phyloP scores from a whole-genome alignment of 495 filamentous ascomycete species.

The Penicillium flavigenum region DNA sequence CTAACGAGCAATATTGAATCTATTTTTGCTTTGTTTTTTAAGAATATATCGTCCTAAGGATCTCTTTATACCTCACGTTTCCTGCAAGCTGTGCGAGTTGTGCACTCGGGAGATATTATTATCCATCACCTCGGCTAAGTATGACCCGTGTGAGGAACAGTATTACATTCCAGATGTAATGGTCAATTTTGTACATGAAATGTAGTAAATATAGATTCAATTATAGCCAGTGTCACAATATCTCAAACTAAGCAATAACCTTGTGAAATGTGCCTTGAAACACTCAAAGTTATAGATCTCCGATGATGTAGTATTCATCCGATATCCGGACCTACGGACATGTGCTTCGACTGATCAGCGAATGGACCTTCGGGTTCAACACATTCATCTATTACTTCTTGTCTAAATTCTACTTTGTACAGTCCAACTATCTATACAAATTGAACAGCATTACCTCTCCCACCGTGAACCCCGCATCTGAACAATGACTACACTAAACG shows the following conservation, averaged over 20 bases:
- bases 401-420: not conserved
- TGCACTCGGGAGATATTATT: not conserved
- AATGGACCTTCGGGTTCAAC: not conserved
- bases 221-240: not conserved
- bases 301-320: conserved; percentile 22
- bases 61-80: not conserved
- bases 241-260: not conserved
- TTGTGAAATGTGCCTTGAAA: not conserved
- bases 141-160: not conserved
- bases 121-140: conserved; percentile 1
- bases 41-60: not conserved
- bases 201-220: not conserved
- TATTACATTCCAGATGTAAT: not conserved
- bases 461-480: not conserved
- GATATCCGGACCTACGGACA: conserved; percentile 29
- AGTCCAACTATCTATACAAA: not conserved
- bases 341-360: conserved; percentile 18
- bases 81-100: not conserved
- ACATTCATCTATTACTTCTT: not conserved
- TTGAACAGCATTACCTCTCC: not conserved
- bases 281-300: conserved; percentile 3
- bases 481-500: conserved; percentile 32
- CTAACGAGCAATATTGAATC: not conserved
- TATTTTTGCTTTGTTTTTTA: not conserved
- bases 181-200: not conserved